phyloP scores from a whole-genome alignment of 352 stramenopile genomes.

The Pythium biforme region DNA sequence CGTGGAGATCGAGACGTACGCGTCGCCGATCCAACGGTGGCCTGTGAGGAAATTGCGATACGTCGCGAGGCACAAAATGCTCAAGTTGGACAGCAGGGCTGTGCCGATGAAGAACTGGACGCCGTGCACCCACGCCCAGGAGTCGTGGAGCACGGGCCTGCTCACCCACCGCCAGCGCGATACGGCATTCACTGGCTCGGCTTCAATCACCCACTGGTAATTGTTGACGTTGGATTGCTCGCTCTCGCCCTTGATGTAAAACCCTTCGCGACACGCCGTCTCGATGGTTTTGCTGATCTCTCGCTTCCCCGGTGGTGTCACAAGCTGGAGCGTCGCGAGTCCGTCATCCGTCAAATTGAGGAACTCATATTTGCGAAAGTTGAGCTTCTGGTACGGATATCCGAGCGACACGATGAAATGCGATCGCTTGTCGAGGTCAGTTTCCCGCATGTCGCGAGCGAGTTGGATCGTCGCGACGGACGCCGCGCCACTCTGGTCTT shows the following conservation, averaged over 20 bases:
- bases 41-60: constrained; percentile 12
- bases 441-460: constrained; percentile 16
- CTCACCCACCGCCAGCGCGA: constrained; percentile 2
- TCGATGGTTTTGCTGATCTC: constrained; percentile 9
- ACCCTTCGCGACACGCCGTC: constrained; percentile 16
- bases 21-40: constrained; percentile 25
- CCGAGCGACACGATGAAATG: constrained; percentile 13
- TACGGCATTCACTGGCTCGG: neutral
- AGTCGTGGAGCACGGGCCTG: constrained; percentile 16
- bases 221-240: constrained; percentile 30
- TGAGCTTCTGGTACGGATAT: constrained; percentile 14
- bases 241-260: constrained; percentile 20
- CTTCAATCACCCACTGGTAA: constrained; percentile 10
- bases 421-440: neutral
- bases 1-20: constrained; percentile 20
- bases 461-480: constrained; percentile 15
- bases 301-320: neutral
- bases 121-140: constrained; percentile 26
- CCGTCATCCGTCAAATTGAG: constrained; percentile 3
- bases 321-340: neutral
- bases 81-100: constrained; percentile 14
- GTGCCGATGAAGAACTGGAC: constrained; percentile 26
- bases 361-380: constrained; percentile 11
- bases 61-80: constrained; percentile 18
- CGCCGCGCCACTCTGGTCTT: constrained; percentile 11